Evolutionary conservation across 1,139 yeast species (phyloP).

Genomic region (Maudiozyma humilis): DNA sequence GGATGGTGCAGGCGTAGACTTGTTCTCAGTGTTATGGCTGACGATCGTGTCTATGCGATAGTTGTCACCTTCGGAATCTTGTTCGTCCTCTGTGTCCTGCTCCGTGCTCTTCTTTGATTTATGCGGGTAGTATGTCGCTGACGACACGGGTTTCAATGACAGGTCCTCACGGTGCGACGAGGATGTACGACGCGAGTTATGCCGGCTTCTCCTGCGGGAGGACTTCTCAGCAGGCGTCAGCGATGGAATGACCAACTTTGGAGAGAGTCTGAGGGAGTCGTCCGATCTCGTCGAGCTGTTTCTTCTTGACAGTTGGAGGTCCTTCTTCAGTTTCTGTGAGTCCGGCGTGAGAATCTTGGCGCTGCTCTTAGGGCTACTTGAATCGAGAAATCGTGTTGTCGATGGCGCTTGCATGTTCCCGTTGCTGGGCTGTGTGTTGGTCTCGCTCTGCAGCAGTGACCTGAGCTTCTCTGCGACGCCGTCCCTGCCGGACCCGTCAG

Average conservation of each 20-base stretch:
- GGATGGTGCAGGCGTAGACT: no score
- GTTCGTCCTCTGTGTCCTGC: neutral
- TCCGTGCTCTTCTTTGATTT: slow-evolving; percentile 30
- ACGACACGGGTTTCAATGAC: slow-evolving; percentile 45
- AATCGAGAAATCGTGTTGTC: neutral
- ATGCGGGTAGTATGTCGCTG: slow-evolving; percentile 65
- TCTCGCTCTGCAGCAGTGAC: neutral
- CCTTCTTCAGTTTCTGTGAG: neutral
- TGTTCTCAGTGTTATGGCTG: no score
- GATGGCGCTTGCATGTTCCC: neutral
- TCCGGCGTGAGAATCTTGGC: neutral
- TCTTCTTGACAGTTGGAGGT: neutral
- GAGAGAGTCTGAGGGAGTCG: slow-evolving; percentile 2
- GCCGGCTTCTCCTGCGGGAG: neutral
- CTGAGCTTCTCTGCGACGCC: neutral
- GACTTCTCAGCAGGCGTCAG: neutral
- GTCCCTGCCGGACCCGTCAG: slow-evolving; percentile 3
- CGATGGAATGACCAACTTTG: neutral
- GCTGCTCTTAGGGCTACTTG: neutral
- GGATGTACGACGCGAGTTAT: neutral
- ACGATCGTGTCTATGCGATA: no score
- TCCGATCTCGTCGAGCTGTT: neutral
- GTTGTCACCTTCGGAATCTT: no score
- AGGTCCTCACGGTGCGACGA: slow-evolving; percentile 10
- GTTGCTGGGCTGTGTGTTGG: no score